Percentiles rank a stretch among this genome's conserved stretches.
Evolutionary conservation across 257 asterid genomes (phyloP).

Genomic region (Solanum ossicruentum): DNA sequence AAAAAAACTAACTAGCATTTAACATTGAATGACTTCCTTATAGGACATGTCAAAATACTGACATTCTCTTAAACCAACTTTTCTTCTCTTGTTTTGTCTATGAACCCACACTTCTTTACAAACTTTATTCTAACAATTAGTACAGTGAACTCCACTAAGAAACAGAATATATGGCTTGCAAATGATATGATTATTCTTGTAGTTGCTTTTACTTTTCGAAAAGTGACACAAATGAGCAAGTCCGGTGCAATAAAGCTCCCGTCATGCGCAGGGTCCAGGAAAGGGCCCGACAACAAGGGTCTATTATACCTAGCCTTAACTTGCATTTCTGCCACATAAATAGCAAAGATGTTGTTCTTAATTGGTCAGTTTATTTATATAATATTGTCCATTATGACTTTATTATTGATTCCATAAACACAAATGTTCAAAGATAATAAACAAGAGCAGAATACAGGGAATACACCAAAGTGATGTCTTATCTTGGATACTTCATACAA

Average conservation of each 20-base stretch:
- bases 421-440: not conserved
- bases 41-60: constrained; percentile 3
- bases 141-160: not conserved
- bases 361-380: not conserved
- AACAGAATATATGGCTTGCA: not conserved
- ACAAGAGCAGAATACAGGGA: not conserved
- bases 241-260: too few species aligned
- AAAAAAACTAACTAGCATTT: not conserved
- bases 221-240: not conserved
- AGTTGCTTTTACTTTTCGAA: not conserved
- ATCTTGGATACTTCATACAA: not conserved
- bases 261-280: too few species aligned
- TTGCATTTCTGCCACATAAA: too few species aligned
- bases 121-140: not conserved
- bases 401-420: not conserved
- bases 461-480: not conserved
- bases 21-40: not conserved
- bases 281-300: too few species aligned
- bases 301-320: too few species aligned
- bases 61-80: constrained; percentile 20
- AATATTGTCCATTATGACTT: not conserved
- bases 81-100: not conserved
- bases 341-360: not conserved
- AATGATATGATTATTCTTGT: not conserved
- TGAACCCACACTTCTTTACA: not conserved